Evolutionary conservation across 2,329 filamentous ascomycete genomes (phyloP).

Genomic region (Davidsoniella virescens): DNA sequence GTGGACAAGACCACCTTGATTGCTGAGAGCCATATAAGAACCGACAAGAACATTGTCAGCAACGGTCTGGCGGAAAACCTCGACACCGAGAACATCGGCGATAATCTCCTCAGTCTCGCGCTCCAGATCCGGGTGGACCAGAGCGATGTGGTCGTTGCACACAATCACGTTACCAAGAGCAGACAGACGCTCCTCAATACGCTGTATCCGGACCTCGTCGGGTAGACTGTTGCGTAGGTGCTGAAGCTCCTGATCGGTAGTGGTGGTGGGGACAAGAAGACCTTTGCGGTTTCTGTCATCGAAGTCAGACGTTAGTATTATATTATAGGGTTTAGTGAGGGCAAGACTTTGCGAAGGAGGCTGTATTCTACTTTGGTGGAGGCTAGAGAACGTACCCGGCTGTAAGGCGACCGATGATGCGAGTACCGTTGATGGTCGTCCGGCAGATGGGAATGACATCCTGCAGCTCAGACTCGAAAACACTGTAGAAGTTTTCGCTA

Average conservation of each 20-base stretch:
- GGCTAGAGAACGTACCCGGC: conserved; percentile 48
- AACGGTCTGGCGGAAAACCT: conserved; percentile 86
- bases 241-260: conserved; percentile 94
- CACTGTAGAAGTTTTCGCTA: conserved; percentile 97
- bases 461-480: conserved; percentile 95
- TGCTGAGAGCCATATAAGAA: conserved; percentile 89
- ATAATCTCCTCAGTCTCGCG: conserved; percentile 98
- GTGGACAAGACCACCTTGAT: conserved; percentile 92
- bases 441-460: conserved; percentile 95
- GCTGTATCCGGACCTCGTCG: conserved; percentile 81
- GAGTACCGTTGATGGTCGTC: conserved; percentile 88
- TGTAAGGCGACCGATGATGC: conserved; percentile 90
- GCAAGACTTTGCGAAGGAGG: neutral
- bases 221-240: conserved; percentile 91
- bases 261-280: conserved; percentile 86
- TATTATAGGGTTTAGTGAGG: neutral
- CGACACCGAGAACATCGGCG: conserved; percentile 77
- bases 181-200: conserved; percentile 92
- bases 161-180: conserved; percentile 96
- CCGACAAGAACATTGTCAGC: conserved; percentile 94
- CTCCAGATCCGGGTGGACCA: conserved; percentile 91
- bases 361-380: neutral
- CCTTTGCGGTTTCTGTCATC: conserved; percentile 71
- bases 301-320: neutral
- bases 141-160: conserved; percentile 88